Conservation (phyloP, 2,329 filamentous ascomycete species). For the Aspergillus luchuensis region DNA sequence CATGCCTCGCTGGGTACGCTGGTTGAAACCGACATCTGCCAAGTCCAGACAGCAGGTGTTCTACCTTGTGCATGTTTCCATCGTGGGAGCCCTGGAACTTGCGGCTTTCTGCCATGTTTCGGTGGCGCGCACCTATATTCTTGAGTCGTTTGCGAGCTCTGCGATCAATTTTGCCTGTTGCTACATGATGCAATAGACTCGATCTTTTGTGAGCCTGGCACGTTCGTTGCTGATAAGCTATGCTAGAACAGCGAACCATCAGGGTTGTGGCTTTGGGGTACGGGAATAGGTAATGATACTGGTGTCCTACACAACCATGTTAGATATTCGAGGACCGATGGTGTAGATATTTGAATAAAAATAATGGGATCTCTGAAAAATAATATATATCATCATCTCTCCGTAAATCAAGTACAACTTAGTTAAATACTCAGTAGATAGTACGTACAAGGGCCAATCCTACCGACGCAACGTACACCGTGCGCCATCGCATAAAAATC, state of each 20-base stretch:
- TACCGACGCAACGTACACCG: too few relatives aligned
- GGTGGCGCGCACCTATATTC: conserved; percentile 57
- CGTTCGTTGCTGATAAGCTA: neutral
- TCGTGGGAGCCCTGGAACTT: conserved; percentile 53
- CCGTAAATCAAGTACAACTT: too few relatives aligned
- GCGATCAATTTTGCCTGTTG: conserved; percentile 44
- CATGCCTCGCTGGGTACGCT: conserved; percentile 14
- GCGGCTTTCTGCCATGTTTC: conserved; percentile 58
- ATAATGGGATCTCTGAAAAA: too few relatives aligned
- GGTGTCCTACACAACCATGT: too few relatives aligned
- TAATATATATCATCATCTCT: too few relatives aligned
- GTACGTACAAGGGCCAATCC: too few relatives aligned
- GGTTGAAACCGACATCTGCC: conserved; percentile 20
- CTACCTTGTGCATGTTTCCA: conserved; percentile 57
- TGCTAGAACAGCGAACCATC: neutral
- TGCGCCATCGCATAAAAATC: too few relatives aligned
- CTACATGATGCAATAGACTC: conserved; percentile 13
- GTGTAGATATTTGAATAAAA: too few relatives aligned
- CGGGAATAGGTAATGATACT: too few relatives aligned
- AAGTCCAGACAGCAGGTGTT: conserved; percentile 50
- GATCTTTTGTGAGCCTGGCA: neutral
- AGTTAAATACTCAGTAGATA: too few relatives aligned
- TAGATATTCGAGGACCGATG: too few relatives aligned
- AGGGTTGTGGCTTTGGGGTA: neutral
- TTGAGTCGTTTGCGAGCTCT: conserved; percentile 52